Conservation (phyloP, 2,329 filamentous ascomycete genomes). For the Elsinoe batatas region DNA sequence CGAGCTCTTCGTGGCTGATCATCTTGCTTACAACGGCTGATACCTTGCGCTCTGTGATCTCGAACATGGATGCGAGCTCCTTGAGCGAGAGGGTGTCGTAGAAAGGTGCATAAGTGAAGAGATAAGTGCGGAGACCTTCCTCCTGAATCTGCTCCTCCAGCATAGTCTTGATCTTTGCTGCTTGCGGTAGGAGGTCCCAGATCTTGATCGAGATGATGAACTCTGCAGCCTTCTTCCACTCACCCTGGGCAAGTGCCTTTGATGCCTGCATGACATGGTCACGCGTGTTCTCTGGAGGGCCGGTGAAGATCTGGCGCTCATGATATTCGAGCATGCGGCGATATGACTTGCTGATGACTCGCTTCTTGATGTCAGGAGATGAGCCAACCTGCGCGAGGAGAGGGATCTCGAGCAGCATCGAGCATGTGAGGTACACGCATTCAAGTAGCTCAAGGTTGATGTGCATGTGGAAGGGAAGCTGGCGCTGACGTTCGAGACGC, state of each 20-base stretch:
- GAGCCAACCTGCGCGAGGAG: constrained; percentile 94
- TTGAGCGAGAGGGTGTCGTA: constrained; percentile 89
- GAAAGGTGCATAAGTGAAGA: constrained; percentile 98
- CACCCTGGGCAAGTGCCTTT: constrained; percentile 88
- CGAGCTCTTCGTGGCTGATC: constrained; percentile 98
- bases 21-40: constrained; percentile 95
- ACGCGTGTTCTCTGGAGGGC: constrained; percentile 94
- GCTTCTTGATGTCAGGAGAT: constrained; percentile 92
- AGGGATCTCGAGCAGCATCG: constrained; percentile 97
- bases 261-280: constrained; percentile 99
- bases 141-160: constrained; percentile 97
- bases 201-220: constrained; percentile 99
- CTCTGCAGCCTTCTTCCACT: constrained; percentile 93
- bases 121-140: constrained; percentile 93
- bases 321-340: constrained; percentile 98
- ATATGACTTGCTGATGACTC: constrained; percentile 98
- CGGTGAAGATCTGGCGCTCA: constrained; percentile 97
- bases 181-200: constrained; percentile 93
- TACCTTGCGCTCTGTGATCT: constrained; percentile 82
- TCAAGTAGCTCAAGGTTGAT: constrained; percentile 98
- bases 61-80: constrained; percentile 88
- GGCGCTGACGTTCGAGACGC: constrained; percentile 89
- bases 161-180: constrained; percentile 92
- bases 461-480: constrained; percentile 99
- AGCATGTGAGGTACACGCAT: constrained; percentile 97